Evolutionary conservation across 208 protist species (phyloP).

Genomic region (Leishmania major): DNA sequence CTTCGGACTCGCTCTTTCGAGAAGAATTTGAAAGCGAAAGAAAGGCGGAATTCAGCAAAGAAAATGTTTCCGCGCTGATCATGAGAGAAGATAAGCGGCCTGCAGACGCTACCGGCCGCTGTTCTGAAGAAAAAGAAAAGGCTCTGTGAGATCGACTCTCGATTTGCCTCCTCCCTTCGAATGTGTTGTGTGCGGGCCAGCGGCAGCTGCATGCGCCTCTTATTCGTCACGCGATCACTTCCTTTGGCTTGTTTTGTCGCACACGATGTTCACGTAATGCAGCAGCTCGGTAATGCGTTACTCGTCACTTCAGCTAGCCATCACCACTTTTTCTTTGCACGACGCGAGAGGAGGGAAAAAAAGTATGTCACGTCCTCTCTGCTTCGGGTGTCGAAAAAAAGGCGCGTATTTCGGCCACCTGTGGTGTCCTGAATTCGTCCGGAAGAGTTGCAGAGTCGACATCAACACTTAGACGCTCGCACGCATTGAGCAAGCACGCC

Average conservation of each 20-base stretch:
- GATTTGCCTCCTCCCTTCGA: no score
- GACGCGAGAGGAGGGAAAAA: slow-evolving; percentile 1
- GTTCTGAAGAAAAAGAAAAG: neutral
- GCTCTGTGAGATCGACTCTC: neutral
- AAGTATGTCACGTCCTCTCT: neutral
- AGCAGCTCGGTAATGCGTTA: neutral
- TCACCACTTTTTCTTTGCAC: neutral
- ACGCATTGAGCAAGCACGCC: slow-evolving; percentile 54
- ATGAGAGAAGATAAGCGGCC: neutral
- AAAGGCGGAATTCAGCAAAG: slow-evolving; percentile 11
- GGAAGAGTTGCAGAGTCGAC: slow-evolving; percentile 19
- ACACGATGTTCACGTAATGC: neutral
- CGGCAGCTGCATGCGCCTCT: neutral
- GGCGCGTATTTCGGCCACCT: slow-evolving; percentile 13
- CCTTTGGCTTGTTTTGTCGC: neutral
- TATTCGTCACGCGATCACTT: neutral
- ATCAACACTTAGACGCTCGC: slow-evolving; percentile 19
- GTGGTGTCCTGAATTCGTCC: slow-evolving; percentile 19
- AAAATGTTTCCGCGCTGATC: neutral
- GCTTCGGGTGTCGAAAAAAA: slow-evolving; percentile 3
- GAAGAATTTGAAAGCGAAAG: slow-evolving; percentile 18
- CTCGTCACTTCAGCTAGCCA: neutral
- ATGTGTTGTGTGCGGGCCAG: neutral
- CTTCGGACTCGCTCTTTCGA: slow-evolving; percentile 13
- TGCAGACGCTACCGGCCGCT: neutral